phyloP scores from a whole-genome alignment of 169 alveolate species.

The Plasmodium gallinaceum region DNA sequence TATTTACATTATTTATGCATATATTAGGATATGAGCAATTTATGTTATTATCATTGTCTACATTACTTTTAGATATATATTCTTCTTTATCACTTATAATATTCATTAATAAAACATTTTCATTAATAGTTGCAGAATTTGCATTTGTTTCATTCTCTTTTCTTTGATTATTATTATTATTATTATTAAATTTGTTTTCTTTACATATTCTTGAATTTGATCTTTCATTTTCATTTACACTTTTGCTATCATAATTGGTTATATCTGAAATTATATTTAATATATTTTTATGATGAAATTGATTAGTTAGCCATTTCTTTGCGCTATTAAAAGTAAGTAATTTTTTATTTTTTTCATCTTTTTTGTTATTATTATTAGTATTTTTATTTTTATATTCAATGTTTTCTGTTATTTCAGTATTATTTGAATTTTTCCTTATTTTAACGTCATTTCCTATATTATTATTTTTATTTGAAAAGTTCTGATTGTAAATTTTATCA shows the following conservation, averaged over 20 bases:
- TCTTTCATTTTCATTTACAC: slow-evolving; percentile 8
- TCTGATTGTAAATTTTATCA: background rate
- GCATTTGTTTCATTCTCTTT: slow-evolving; percentile 7
- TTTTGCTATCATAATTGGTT: slow-evolving; percentile 40
- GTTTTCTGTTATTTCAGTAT: slow-evolving; percentile 25
- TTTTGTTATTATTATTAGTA: slow-evolving; percentile 13
- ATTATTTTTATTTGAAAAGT: slow-evolving; percentile 7
- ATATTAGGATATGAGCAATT: background rate
- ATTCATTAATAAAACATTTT: slow-evolving; percentile 21
- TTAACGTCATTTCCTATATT: slow-evolving; percentile 8
- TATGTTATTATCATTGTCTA: too few species aligned
- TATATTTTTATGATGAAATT: slow-evolving; percentile 64
- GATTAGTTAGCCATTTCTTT: slow-evolving; percentile 69
- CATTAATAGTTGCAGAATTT: slow-evolving; percentile 24
- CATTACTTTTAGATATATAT: too few species aligned
- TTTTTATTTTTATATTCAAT: background rate
- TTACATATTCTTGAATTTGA: background rate
- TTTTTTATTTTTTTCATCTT: slow-evolving; percentile 71
- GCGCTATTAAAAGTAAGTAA: slow-evolving; percentile 58
- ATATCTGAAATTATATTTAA: slow-evolving; percentile 70
- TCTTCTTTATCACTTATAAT: slow-evolving; percentile 27
- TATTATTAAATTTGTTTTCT: background rate
- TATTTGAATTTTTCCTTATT: background rate
- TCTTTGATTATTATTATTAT: background rate
- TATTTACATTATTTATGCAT: background rate